Conservation (phyloP, 2,329 filamentous ascomycete species). For the Lachnellula subtilissima region DNA sequence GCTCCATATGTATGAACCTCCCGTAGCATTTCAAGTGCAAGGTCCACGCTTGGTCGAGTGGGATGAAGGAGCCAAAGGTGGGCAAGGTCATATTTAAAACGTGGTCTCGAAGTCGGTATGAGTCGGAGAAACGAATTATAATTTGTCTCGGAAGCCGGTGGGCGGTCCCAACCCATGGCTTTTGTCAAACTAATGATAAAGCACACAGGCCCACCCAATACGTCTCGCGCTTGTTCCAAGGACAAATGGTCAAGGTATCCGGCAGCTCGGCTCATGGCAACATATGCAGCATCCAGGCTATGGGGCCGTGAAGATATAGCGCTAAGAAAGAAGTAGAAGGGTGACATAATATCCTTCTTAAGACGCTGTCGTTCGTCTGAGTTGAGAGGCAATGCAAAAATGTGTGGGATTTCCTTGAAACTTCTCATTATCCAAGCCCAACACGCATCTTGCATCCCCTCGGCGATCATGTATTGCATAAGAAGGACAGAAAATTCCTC, state of each 20-base stretch:
- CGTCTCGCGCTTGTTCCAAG: neutral
- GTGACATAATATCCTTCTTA: constrained; percentile 4
- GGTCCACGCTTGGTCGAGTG: constrained; percentile 18
- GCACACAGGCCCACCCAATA: constrained; percentile 10
- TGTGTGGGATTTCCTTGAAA: constrained; percentile 8
- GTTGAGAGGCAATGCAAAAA: neutral
- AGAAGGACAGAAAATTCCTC: constrained; percentile 18
- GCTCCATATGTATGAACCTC: neutral
- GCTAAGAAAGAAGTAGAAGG: neutral
- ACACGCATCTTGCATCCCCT: constrained; percentile 24
- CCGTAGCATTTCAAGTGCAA: constrained; percentile 18
- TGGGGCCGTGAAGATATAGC: neutral
- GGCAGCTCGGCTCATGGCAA: constrained; percentile 15
- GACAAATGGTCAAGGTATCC: constrained; percentile 8
- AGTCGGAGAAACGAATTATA: constrained; percentile 21
- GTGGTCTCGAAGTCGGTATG: constrained; percentile 1
- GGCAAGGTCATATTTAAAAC: constrained; percentile 6
- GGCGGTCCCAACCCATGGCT: neutral
- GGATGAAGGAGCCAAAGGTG: constrained; percentile 25
- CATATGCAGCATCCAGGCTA: constrained; percentile 18
- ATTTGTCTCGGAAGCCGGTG: constrained; percentile 7
- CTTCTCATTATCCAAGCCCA: constrained; percentile 27
- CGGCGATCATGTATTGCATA: constrained; percentile 30
- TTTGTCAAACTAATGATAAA: neutral
- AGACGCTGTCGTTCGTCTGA: neutral